A percentile compares a stretch with the other conserved stretches of the same genome.
These are phyloP conservation scores for Testicularia cyperi DNA, from an alignment of 1,284 basidiomycete species.

Conservation along the genomic window DNA sequence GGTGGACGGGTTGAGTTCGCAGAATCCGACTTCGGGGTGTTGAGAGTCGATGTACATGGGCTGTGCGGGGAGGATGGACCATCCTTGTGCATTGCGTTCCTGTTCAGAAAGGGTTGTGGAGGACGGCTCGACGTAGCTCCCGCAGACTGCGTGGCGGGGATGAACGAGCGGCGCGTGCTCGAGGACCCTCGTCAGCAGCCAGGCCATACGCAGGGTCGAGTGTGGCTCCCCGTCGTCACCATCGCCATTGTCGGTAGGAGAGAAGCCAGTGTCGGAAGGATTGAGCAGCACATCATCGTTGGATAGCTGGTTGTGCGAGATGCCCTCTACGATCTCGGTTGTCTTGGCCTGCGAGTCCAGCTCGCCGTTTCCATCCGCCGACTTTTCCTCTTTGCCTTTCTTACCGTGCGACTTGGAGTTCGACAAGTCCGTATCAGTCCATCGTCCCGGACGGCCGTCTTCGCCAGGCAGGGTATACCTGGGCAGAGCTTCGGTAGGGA, in stretches of 20 bases:
- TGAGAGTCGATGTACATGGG: constrained; percentile 37
- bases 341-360: constrained; percentile 7
- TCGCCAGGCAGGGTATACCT: constrained; percentile 31
- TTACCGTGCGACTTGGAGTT: neutral
- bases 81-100: constrained; percentile 16
- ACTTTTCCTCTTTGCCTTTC: neutral
- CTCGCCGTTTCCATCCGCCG: neutral
- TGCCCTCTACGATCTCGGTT: constrained; percentile 10
- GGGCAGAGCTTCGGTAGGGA: constrained; percentile 39
- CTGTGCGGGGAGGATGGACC: neutral
- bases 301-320: constrained; percentile 4
- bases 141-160: constrained; percentile 42
- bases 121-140: constrained; percentile 8
- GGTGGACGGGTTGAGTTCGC: constrained; percentile 32
- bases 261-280: constrained; percentile 21
- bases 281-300: constrained; percentile 22
- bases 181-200: constrained; percentile 52
- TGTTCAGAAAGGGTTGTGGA: constrained; percentile 6
- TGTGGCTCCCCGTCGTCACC: constrained; percentile 2
- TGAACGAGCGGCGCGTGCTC: constrained; percentile 52
- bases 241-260: constrained; percentile 11
- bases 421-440: constrained; percentile 6
- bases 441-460: constrained; percentile 14
- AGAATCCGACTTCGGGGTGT: constrained; percentile 52
- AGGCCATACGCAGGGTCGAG: constrained; percentile 23